phyloP scores from a whole-genome alignment of 352 stramenopile species.

The Blastocystis sp. region DNA sequence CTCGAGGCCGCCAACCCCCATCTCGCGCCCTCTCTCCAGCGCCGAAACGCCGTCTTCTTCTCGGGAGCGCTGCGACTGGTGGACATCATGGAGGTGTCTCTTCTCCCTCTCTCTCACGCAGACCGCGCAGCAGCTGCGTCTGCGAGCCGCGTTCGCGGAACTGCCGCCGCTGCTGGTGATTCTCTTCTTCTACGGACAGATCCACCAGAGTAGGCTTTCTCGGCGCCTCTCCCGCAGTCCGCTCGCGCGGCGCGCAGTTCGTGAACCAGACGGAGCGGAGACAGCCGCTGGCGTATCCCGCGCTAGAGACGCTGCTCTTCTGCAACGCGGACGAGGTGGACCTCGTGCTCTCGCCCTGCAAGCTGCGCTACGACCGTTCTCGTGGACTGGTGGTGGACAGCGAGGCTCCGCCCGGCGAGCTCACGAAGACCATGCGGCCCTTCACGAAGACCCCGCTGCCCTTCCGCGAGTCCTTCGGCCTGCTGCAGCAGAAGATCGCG shows the following conservation, averaged over 20 bases:
- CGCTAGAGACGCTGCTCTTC: neutral
- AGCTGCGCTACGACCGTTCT: neutral
- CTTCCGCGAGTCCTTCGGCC: neutral
- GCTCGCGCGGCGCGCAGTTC: neutral
- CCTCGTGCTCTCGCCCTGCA: neutral
- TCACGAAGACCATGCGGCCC: neutral
- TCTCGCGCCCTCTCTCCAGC: neutral
- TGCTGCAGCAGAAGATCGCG: slow-evolving; percentile 23
- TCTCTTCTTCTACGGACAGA: slow-evolving; percentile 29
- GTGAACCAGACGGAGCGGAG: neutral
- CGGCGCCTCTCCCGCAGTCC: neutral
- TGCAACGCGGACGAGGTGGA: neutral
- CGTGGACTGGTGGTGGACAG: neutral
- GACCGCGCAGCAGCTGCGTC: neutral
- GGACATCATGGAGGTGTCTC: neutral
- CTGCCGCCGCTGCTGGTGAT: neutral
- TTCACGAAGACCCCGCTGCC: neutral
- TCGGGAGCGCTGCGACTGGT: neutral
- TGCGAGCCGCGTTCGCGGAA: neutral
- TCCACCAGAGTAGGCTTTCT: neutral
- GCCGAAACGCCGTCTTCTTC: neutral
- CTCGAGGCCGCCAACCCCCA: neutral
- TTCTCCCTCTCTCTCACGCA: neutral
- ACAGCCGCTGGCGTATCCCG: neutral
- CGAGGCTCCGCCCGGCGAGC: neutral